A percentile compares a stretch with the other conserved stretches of the same genome.
These are phyloP conservation scores for Annulohypoxylon bovei DNA, from an alignment of 495 filamentous ascomycete species.

Conservation along the genomic window DNA sequence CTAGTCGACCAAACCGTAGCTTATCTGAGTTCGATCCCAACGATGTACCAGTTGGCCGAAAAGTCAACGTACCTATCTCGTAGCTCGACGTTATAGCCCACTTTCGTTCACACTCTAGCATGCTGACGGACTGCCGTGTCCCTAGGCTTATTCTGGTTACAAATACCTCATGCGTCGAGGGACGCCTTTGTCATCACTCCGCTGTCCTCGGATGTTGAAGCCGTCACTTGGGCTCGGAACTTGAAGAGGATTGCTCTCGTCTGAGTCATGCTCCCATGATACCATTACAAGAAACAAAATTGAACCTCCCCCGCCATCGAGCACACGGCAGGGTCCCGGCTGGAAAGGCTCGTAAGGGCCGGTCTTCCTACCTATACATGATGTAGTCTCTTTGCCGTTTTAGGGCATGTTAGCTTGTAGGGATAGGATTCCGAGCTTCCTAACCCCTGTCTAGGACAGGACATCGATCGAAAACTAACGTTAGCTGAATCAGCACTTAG, in stretches of 20 bases:
- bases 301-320: neutral
- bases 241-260: constrained; percentile 1
- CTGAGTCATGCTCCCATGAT: constrained; percentile 37
- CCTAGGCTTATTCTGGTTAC: constrained; percentile 7
- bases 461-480: constrained; percentile 24
- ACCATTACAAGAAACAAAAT: constrained; percentile 3
- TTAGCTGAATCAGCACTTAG: constrained; percentile 38
- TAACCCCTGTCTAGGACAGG: constrained; percentile 1
- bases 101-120: constrained; percentile 9
- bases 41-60: neutral
- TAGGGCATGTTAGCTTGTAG: constrained; percentile 22
- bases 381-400: constrained; percentile 13
- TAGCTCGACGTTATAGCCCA: constrained; percentile 5
- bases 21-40: constrained; percentile 15
- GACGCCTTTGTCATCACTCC: neutral
- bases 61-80: neutral
- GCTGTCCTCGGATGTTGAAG: neutral
- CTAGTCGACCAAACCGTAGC: neutral
- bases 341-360: neutral
- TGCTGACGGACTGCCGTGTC: constrained; percentile 2
- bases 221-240: neutral
- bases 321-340: neutral
- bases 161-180: constrained; percentile 12
- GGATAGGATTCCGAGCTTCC: constrained; percentile 16
- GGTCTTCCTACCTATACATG: constrained; percentile 18